Percentiles rank a stretch among this genome's conserved stretches.
Evolutionary conservation across 176 grass and related monocot species (phyloP).

Genomic region (Pontederia paniculata): DNA sequence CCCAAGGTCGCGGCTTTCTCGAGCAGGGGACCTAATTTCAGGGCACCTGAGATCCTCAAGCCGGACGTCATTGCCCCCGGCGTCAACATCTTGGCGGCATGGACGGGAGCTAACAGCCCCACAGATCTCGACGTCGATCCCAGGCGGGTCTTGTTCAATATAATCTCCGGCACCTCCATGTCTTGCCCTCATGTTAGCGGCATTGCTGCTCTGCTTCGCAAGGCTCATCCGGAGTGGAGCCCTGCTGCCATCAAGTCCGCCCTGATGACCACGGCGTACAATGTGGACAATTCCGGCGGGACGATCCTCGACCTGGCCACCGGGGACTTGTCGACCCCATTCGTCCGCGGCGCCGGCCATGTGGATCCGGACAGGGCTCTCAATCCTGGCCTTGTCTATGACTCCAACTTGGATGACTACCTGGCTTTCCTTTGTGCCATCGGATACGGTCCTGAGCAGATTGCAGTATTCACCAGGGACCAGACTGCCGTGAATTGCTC

Average conservation of each 20-base stretch:
- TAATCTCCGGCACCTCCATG: slow-evolving; percentile 89
- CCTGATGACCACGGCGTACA: slow-evolving; percentile 85
- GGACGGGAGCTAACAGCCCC: slow-evolving; percentile 52
- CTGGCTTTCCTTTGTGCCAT: slow-evolving; percentile 71
- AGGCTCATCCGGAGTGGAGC: slow-evolving; percentile 56
- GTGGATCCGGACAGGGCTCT: slow-evolving; percentile 64
- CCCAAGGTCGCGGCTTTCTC: slow-evolving; percentile 66
- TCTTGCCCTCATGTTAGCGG: slow-evolving; percentile 83
- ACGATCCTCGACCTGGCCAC: slow-evolving; percentile 65
- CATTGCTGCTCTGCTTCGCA: slow-evolving; percentile 52
- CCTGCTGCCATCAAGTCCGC: slow-evolving; percentile 69
- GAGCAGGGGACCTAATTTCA: slow-evolving; percentile 67
- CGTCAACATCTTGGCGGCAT: slow-evolving; percentile 68
- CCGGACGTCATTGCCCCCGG: slow-evolving; percentile 74
- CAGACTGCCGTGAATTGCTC: slow-evolving; percentile 42
- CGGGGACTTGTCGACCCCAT: slow-evolving; percentile 51
- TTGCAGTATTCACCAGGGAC: slow-evolving; percentile 57
- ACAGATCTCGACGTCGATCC: slow-evolving; percentile 67
- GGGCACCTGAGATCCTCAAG: slow-evolving; percentile 63
- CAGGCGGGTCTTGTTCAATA: slow-evolving; percentile 69
- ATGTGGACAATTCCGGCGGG: slow-evolving; percentile 43
- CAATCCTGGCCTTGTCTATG: slow-evolving; percentile 72
- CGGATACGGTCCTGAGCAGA: slow-evolving; percentile 36
- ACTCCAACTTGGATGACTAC: slow-evolving; percentile 46
- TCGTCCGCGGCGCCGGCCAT: slow-evolving; percentile 71